Conservation (phyloP, 2,329 filamentous ascomycete species). For the Lecanoromycetidae sp. region DNA sequence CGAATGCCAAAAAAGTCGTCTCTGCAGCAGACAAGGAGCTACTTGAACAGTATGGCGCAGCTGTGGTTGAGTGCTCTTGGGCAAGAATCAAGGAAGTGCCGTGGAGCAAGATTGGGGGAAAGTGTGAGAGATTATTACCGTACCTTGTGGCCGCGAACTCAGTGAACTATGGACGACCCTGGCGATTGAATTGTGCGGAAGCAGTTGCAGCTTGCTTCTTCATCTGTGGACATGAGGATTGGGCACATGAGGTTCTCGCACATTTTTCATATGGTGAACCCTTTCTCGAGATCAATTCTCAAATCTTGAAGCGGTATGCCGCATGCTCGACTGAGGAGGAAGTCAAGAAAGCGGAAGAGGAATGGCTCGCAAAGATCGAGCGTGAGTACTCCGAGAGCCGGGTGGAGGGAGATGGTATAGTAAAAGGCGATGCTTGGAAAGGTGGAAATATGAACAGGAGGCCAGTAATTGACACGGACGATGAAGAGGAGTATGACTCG, state of each 20-base stretch:
- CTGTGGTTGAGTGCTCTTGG: constrained; percentile 96
- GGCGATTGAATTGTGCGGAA: constrained; percentile 91
- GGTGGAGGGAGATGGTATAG: constrained; percentile 46
- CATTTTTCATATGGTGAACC: constrained; percentile 80
- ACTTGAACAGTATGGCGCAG: constrained; percentile 79
- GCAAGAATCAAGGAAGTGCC: constrained; percentile 83
- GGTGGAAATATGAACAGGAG: constrained; percentile 74
- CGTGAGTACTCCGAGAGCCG: constrained; percentile 75
- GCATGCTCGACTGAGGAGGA: constrained; percentile 69
- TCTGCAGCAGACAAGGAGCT: constrained; percentile 72
- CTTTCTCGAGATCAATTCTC: constrained; percentile 82
- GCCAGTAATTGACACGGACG: constrained; percentile 41
- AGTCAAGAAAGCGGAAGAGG: constrained; percentile 71
- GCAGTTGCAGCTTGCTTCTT: constrained; percentile 84
- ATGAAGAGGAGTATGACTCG: constrained; percentile 35
- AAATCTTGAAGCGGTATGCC: constrained; percentile 71
- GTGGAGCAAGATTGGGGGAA: constrained; percentile 82
- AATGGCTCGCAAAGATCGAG: constrained; percentile 83
- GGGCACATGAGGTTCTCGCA: constrained; percentile 71
- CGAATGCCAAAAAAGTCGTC: constrained; percentile 77
- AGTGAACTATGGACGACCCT: constrained; percentile 94
- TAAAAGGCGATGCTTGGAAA: constrained; percentile 60
- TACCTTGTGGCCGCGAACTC: constrained; percentile 95
- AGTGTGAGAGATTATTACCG: constrained; percentile 77
- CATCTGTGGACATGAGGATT: constrained; percentile 84